Percentiles rank a stretch among this genome's conserved stretches.
These are phyloP conservation scores for Gyrodon lividus DNA, from an alignment of 768 basidiomycete species.

Conservation along the genomic window DNA sequence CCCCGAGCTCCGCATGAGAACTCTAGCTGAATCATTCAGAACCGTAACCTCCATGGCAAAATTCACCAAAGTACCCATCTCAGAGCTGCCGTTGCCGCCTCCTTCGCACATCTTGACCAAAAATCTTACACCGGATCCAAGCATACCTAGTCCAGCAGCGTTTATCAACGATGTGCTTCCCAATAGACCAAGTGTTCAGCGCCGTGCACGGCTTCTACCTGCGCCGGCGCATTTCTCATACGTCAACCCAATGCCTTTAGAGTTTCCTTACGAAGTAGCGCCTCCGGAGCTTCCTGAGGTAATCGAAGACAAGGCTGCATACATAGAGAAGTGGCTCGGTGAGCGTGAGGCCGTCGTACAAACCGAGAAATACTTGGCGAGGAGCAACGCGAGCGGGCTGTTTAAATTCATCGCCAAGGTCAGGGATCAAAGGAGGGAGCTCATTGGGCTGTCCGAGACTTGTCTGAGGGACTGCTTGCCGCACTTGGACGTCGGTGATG, in stretches of 20 bases:
- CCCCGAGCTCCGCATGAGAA: conserved; percentile 18
- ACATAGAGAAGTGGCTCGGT: conserved; percentile 77
- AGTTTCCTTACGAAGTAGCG: conserved; percentile 80
- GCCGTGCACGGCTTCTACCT: conserved; percentile 62
- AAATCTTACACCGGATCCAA: conserved; percentile 60
- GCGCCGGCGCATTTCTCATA: conserved; percentile 70
- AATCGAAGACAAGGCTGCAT: conserved; percentile 51
- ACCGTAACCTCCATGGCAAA: conserved; percentile 20
- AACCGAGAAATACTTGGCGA: neutral
- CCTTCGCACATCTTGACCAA: conserved; percentile 39
- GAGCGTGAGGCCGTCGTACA: conserved; percentile 57
- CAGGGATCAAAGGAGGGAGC: conserved; percentile 51
- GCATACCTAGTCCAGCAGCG: conserved; percentile 47
- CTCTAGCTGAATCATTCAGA: conserved; percentile 6
- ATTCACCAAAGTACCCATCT: conserved; percentile 36
- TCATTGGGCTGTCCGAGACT: conserved; percentile 72
- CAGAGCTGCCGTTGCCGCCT: conserved; percentile 48
- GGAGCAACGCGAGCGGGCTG: conserved; percentile 22
- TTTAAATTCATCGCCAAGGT: conserved; percentile 49
- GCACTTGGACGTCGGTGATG: conserved; percentile 83
- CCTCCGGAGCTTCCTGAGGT: conserved; percentile 49
- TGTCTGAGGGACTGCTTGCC: conserved; percentile 78
- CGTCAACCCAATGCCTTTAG: conserved; percentile 75
- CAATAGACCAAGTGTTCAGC: conserved; percentile 60
- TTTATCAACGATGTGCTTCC: conserved; percentile 53